phyloP scores from a whole-genome alignment of 768 basidiomycete genomes.

The Mycena metata region DNA sequence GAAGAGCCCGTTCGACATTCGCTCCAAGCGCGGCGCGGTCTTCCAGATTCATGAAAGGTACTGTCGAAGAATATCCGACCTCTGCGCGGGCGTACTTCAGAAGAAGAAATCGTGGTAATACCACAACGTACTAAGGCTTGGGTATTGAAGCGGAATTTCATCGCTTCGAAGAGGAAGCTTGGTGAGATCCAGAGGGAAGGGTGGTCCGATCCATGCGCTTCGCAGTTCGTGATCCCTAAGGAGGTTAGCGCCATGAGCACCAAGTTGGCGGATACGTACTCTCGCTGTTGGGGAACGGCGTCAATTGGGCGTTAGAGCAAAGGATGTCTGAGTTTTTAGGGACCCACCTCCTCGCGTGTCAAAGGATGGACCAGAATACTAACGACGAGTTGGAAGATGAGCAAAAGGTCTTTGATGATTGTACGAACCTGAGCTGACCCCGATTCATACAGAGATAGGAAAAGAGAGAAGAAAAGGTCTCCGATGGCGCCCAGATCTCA shows the following conservation, averaged over 20 bases:
- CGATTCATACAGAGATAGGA: slow-evolving; percentile 80
- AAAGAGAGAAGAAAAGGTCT: slow-evolving; percentile 80
- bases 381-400: not conserved
- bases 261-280: slow-evolving; percentile 51
- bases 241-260: slow-evolving; percentile 3
- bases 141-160: slow-evolving; percentile 76
- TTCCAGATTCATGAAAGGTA: slow-evolving; percentile 66
- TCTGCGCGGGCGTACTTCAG: slow-evolving; percentile 52
- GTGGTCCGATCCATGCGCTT: slow-evolving; percentile 80
- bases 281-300: slow-evolving; percentile 58
- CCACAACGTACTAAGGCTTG: slow-evolving; percentile 66
- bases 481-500: slow-evolving; percentile 85
- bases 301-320: slow-evolving; percentile 19
- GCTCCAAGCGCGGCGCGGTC: slow-evolving; percentile 72
- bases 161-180: slow-evolving; percentile 63
- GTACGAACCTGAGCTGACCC: slow-evolving; percentile 71
- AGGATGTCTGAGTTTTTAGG: not conserved
- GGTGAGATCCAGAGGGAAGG: slow-evolving; percentile 76
- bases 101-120: not conserved
- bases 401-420: not conserved
- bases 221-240: slow-evolving; percentile 79
- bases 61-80: slow-evolving; percentile 75
- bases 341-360: slow-evolving; percentile 75
- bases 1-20: slow-evolving; percentile 70
- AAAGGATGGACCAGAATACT: slow-evolving; percentile 84